A percentile compares a stretch with the other conserved stretches of the same genome.
phyloP scores from a whole-genome alignment of 805 yeast species.

The Yarrowia osloensis region DNA sequence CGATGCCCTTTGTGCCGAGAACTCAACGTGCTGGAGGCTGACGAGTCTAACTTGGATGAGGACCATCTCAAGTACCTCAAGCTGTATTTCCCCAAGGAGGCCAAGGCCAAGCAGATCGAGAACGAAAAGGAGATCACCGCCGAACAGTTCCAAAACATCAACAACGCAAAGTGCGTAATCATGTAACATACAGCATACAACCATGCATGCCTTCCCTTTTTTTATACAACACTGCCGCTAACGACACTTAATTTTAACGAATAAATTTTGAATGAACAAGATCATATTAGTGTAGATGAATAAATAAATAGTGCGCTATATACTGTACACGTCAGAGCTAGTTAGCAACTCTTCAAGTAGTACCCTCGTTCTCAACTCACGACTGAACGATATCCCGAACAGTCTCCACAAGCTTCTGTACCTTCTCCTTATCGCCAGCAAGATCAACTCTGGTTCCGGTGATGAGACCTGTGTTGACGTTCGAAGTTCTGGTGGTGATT shows the following conservation, averaged over 20 bases:
- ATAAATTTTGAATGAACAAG: background rate
- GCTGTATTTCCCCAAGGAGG: constrained; percentile 65
- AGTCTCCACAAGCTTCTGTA: background rate
- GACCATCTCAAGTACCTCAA: constrained; percentile 57
- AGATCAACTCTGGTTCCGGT: constrained; percentile 9
- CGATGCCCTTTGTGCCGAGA: constrained; percentile 69
- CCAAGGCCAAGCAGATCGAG: constrained; percentile 60
- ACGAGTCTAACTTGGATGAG: constrained; percentile 59
- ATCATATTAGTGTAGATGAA: background rate
- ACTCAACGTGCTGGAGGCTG: constrained; percentile 58
- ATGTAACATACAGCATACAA: constrained; percentile 1
- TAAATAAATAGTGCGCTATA: constrained; percentile 9
- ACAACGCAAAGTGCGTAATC: constrained; percentile 28
- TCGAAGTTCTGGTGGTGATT: background rate
- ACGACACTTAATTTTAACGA: background rate
- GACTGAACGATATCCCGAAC: constrained; percentile 18
- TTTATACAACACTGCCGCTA: background rate
- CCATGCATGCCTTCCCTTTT: background rate
- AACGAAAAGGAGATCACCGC: constrained; percentile 52
- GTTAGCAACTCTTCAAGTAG: background rate
- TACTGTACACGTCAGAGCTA: constrained; percentile 9
- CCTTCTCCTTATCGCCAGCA: constrained; percentile 15
- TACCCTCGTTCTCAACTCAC: background rate
- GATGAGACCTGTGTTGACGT: background rate
- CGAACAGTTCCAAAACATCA: constrained; percentile 42